Evolutionary conservation across 176 grass and related monocot genomes (phyloP).

Genomic region (Eleusine coracana): DNA sequence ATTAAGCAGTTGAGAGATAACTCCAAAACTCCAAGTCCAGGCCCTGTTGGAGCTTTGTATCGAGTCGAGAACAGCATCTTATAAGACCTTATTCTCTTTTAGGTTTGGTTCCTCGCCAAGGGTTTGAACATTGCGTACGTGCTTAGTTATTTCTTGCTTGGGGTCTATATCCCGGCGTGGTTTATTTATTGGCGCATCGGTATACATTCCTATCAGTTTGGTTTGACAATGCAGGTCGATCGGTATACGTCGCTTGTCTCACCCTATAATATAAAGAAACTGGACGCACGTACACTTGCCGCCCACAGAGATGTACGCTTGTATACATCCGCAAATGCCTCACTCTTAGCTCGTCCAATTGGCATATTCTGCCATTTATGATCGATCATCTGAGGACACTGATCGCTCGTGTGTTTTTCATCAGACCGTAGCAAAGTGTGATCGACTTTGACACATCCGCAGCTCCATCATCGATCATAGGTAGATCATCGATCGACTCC

Average conservation of each 20-base stretch:
- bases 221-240: not conserved
- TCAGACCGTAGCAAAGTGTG: not conserved
- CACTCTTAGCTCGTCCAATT: not conserved
- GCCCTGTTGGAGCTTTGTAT: not conserved
- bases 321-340: conserved; percentile 1
- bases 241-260: not conserved
- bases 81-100: not conserved
- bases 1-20: too few relatives aligned
- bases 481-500: too few relatives aligned
- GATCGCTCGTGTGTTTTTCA: not conserved
- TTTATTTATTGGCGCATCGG: not conserved
- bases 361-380: conserved; percentile 6
- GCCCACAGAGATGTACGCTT: not conserved
- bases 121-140: not conserved
- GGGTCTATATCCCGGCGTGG: not conserved
- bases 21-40: too few relatives aligned
- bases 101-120: not conserved
- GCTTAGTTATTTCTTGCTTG: conserved; percentile 7
- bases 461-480: too few relatives aligned
- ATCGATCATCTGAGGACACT: not conserved
- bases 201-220: not conserved
- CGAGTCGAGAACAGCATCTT: conserved; percentile 25
- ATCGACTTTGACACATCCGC: too few relatives aligned
- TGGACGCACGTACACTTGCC: not conserved
- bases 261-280: not conserved